Conservation (phyloP, 2,329 filamentous ascomycete species). For the Incumbomyces delicatus region DNA sequence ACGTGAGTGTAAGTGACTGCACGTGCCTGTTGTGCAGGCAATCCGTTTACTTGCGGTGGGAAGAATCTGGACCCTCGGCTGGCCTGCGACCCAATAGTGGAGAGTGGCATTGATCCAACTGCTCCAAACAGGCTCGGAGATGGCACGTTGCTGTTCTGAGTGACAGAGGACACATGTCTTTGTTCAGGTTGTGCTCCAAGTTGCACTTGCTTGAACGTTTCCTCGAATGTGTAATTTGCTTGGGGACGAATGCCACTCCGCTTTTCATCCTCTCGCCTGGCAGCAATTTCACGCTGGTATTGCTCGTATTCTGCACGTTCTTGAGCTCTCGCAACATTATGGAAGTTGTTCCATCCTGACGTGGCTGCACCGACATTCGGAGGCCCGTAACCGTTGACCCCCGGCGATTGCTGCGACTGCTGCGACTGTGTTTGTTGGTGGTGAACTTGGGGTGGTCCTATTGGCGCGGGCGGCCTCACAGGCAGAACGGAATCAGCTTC, state of each 20-base stretch:
- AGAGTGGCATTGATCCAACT: constrained; percentile 27
- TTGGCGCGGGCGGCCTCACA: constrained; percentile 35
- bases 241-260: constrained; percentile 25
- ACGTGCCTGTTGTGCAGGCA: constrained; percentile 27
- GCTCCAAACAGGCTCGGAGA: constrained; percentile 28
- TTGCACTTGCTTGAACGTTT: constrained; percentile 39
- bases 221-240: constrained; percentile 30
- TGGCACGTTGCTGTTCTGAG: constrained; percentile 27
- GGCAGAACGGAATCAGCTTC: constrained; percentile 29
- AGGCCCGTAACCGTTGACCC: constrained; percentile 10
- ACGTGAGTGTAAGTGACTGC: constrained; percentile 24
- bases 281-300: constrained; percentile 30
- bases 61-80: constrained; percentile 42
- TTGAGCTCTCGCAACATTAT: constrained; percentile 28
- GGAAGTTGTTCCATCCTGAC: constrained; percentile 38
- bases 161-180: constrained; percentile 29
- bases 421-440: constrained; percentile 13
- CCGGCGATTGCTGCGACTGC: constrained; percentile 6
- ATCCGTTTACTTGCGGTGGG: constrained; percentile 23
- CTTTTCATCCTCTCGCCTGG: constrained; percentile 30
- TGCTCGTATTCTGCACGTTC: constrained; percentile 34
- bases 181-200: constrained; percentile 31
- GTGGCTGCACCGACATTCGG: constrained; percentile 25
- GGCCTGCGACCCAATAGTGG: constrained; percentile 24
- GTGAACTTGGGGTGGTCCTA: constrained; percentile 35